A percentile compares a stretch with the other conserved stretches of the same genome.
phyloP scores from a whole-genome alignment of 768 basidiomycete genomes.

The Arthromyces matolae region DNA sequence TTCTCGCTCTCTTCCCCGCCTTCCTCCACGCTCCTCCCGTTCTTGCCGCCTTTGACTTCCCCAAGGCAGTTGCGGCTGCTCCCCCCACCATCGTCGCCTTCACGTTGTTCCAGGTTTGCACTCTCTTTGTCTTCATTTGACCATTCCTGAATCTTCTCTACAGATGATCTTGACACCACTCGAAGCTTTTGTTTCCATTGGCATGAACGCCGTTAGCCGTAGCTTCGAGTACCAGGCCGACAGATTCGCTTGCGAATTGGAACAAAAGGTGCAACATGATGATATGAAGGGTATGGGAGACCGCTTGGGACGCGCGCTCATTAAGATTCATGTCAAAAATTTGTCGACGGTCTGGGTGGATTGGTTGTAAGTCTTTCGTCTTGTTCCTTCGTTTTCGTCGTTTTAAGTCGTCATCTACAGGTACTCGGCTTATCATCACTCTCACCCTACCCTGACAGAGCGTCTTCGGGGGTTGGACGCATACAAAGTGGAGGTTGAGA shows the following conservation, averaged over 20 bases:
- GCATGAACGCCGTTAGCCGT: constrained; percentile 79
- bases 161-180: constrained; percentile 80
- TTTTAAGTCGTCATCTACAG: constrained; percentile 30
- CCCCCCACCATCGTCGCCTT: constrained; percentile 86
- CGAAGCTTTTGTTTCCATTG: constrained; percentile 67
- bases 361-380: constrained; percentile 61
- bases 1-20: constrained; percentile 85
- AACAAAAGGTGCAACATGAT: constrained; percentile 43
- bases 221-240: constrained; percentile 94
- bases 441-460: constrained; percentile 92
- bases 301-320: constrained; percentile 75
- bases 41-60: constrained; percentile 78
- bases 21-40: constrained; percentile 81
- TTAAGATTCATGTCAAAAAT: constrained; percentile 88
- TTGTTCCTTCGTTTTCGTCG: not conserved
- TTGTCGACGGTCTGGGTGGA: constrained; percentile 92
- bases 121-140: not conserved
- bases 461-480: constrained; percentile 76
- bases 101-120: constrained; percentile 72
- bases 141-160: not conserved
- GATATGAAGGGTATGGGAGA: constrained; percentile 85
- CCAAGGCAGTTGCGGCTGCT: constrained; percentile 52
- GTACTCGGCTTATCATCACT: constrained; percentile 95
- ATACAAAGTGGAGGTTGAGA: constrained; percentile 48
- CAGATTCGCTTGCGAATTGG: constrained; percentile 74